Evolutionary conservation across 2,329 filamentous ascomycete species (phyloP).

Genomic region (Sporothrix brasiliensis): DNA sequence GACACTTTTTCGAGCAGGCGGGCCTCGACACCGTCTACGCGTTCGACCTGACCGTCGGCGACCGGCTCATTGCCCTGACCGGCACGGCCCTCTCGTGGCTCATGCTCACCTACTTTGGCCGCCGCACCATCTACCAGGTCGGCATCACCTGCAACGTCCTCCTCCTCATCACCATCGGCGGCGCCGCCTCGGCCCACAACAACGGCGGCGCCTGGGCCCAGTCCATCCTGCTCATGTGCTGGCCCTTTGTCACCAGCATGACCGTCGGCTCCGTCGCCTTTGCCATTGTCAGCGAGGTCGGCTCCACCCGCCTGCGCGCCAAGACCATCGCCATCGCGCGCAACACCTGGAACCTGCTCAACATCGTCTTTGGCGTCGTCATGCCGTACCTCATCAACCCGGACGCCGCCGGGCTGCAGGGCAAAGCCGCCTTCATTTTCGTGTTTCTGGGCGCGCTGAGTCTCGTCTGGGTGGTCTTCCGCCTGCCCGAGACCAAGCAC

Average conservation of each 20-base stretch:
- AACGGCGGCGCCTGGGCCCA: conserved; percentile 23
- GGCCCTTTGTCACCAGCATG: conserved; percentile 15
- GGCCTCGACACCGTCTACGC: conserved; percentile 9
- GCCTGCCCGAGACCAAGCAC: conserved; percentile 21
- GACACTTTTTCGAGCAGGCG: conserved; percentile 31
- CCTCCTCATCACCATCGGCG: not conserved
- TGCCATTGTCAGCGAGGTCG: conserved; percentile 17
- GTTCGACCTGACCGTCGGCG: conserved; percentile 21
- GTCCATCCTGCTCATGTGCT: conserved; percentile 27
- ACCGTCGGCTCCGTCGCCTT: conserved; percentile 25
- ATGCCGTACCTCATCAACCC: conserved; percentile 28
- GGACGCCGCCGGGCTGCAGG: conserved; percentile 18
- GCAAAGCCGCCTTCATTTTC: conserved; percentile 21
- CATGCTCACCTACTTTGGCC: conserved; percentile 22
- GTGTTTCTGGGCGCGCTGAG: not conserved
- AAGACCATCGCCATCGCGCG: conserved; percentile 21
- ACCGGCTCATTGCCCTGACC: conserved; percentile 21
- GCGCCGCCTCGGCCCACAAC: conserved; percentile 1
- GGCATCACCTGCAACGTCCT: conserved; percentile 15
- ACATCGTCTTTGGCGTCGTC: conserved; percentile 25
- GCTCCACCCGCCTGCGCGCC: conserved; percentile 15
- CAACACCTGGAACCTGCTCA: conserved; percentile 9
- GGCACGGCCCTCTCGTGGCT: conserved; percentile 22
- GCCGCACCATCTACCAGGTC: conserved; percentile 18
- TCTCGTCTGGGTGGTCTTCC: not conserved